Evolutionary conservation across 805 yeast genomes (phyloP), one percentile per base, ranked within the genome.

Genomic region (Cyberlindnera suaveolens): DNA sequence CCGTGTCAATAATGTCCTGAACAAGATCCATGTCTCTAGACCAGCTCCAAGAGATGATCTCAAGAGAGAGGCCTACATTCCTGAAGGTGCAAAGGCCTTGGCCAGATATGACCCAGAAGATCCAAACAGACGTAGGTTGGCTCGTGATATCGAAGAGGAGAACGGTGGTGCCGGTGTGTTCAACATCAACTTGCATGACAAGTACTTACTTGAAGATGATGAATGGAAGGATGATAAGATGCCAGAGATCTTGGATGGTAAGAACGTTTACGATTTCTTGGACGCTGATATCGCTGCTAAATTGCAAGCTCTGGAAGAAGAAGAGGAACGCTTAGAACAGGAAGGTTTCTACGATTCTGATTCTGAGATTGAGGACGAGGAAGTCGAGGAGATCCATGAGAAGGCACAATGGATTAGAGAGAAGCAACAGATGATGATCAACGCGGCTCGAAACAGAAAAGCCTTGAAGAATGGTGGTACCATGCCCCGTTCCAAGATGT

Each of bases 81-180:
- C 98, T 40, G 96, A 85, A 31, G 82, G 78, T 29, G 85, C 76
- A 49, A 72, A 74, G 57, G 53, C 50, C 14, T 55, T 78, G 57
- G 74, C 70, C 60, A 85, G 82, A 65, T 89, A 84, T 62, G 93
- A 87, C 65, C 64, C 73, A 18, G 74, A 75, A 53, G 96, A 88
- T 66, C 93, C 96, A 51, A 75, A 84, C 60, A 80, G 96, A 65
- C 78, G 89, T 62, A 73, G 59, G 53, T 75, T 93, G 58, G 89
- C 95, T 33, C 78, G 87, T 60, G 98, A 93, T 62, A 72, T 89
- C 49, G 99, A 93, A 70, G 83, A 76, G 39, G 96, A 85, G 63
- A 87, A 93, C 58, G 99, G 99, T 62, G 99, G 99, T 63, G 97
- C 99, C 36, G 99, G 99, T 74, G 99, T 93, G 31, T 93, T 70